Evolutionary conservation across 805 yeast species (phyloP).

Genomic region (Sungouiozyma intestinalis): DNA sequence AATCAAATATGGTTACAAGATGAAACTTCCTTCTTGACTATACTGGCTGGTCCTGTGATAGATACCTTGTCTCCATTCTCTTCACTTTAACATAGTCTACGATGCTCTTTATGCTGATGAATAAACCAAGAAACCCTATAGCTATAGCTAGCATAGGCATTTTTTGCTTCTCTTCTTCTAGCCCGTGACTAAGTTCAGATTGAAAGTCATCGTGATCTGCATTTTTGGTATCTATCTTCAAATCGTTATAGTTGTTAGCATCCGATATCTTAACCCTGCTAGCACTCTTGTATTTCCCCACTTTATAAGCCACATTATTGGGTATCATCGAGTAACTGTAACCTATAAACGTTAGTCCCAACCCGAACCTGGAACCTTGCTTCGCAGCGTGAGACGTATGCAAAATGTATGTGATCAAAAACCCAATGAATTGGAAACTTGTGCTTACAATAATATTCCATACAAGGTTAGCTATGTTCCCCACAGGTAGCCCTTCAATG

Average conservation of each 20-base stretch:
- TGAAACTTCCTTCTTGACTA: not conserved
- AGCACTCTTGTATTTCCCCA: conserved; percentile 21
- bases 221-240: conserved; percentile 16
- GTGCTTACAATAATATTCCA: conserved; percentile 87
- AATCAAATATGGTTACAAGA: not conserved
- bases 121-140: conserved; percentile 56
- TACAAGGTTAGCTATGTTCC: conserved; percentile 72
- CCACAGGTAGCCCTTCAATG: conserved; percentile 93
- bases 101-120: conserved; percentile 56
- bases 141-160: conserved; percentile 51
- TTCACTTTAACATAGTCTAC: conserved; percentile 67
- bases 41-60: conserved; percentile 17
- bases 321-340: conserved; percentile 55
- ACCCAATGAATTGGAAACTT: conserved; percentile 92
- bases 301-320: conserved; percentile 26
- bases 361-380: conserved; percentile 87
- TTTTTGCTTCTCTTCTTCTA: conserved; percentile 23
- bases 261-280: conserved; percentile 42
- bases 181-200: conserved; percentile 24
- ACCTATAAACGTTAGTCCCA: conserved; percentile 73
- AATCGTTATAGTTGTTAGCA: conserved; percentile 47
- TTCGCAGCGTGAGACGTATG: conserved; percentile 97
- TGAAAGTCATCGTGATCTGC: conserved; percentile 21
- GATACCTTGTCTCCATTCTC: conserved; percentile 47
- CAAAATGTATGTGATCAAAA: conserved; percentile 74